phyloP scores from a whole-genome alignment of 75 land plant genomes.

The Cunninghamia lanceolata region DNA sequence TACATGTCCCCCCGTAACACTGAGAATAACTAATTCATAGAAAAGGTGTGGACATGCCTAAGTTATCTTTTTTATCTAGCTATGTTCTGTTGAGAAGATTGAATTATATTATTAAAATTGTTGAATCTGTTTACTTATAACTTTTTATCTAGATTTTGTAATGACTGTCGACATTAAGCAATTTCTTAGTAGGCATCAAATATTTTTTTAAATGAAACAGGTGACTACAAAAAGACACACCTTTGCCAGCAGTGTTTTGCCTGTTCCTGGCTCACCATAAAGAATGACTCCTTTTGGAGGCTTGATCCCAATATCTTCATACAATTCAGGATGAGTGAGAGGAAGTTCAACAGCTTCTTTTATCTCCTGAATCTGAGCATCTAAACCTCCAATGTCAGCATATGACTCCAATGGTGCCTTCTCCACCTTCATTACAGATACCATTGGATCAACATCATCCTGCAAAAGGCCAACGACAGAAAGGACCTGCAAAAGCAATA shows the following conservation, averaged over 20 bases:
- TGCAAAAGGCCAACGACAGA: conserved; percentile 89
- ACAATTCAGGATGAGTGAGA: conserved; percentile 83
- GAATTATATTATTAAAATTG: background rate
- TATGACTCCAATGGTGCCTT: conserved; percentile 93
- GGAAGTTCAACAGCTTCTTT: conserved; percentile 95
- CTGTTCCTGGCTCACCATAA: conserved; percentile 94
- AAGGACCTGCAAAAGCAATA: conserved; percentile 54
- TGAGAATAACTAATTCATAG: background rate
- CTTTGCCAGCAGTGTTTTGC: conserved; percentile 90
- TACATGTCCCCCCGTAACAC: too few relatives aligned
- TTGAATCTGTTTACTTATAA: background rate
- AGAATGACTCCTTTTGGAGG: conserved; percentile 91
- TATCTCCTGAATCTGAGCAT: conserved; percentile 91
- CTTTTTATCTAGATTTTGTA: background rate
- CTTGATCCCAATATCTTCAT: conserved; percentile 88
- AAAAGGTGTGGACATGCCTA: background rate
- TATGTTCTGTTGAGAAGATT: background rate
- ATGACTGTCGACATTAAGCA: background rate
- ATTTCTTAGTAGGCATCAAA: background rate
- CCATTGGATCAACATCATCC: conserved; percentile 96
- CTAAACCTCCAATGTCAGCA: conserved; percentile 93
- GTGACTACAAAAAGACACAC: conserved; percentile 20
- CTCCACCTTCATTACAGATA: conserved; percentile 96
- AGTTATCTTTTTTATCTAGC: background rate
- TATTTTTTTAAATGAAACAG: background rate